phyloP scores from a whole-genome alignment of 495 filamentous ascomycete genomes.

The Talaromyces wortmannii region DNA sequence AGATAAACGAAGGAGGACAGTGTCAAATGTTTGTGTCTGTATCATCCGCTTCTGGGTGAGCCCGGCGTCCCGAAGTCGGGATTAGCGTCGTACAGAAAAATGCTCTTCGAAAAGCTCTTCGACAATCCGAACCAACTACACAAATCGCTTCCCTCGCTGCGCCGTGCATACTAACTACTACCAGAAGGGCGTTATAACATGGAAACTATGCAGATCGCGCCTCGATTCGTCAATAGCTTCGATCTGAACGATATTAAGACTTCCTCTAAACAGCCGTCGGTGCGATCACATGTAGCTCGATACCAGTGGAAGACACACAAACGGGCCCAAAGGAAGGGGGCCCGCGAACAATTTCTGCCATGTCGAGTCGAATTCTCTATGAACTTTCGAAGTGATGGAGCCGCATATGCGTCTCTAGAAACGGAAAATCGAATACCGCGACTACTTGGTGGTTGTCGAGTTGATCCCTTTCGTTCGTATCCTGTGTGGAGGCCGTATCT shows the following conservation, averaged over 20 bases:
- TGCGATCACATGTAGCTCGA: slow-evolving; percentile 25
- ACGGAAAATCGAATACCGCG: slow-evolving; percentile 4
- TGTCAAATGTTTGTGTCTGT: no score
- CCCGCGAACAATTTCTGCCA: background rate
- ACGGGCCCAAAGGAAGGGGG: slow-evolving; percentile 1
- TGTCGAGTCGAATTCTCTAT: no score
- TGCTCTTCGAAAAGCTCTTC: no score
- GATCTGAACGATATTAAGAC: background rate
- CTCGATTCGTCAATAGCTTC: background rate
- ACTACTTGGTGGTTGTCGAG: slow-evolving; percentile 25
- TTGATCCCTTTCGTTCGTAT: slow-evolving; percentile 31
- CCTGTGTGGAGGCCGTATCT: slow-evolving; percentile 21
- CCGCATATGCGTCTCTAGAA: background rate
- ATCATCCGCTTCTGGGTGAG: no score
- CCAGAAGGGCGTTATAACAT: no score
- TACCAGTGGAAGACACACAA: slow-evolving; percentile 16
- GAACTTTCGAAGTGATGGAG: background rate
- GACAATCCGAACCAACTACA: no score
- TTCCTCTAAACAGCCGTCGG: slow-evolving; percentile 12
- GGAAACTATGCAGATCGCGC: background rate
- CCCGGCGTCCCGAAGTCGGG: no score
- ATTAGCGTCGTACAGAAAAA: no score
- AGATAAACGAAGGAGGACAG: no score
- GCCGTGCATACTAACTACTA: no score
- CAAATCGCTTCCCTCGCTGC: no score